Conservation (phyloP, 495 filamentous ascomycete genomes). For the Penicillium atrosanguineum region DNA sequence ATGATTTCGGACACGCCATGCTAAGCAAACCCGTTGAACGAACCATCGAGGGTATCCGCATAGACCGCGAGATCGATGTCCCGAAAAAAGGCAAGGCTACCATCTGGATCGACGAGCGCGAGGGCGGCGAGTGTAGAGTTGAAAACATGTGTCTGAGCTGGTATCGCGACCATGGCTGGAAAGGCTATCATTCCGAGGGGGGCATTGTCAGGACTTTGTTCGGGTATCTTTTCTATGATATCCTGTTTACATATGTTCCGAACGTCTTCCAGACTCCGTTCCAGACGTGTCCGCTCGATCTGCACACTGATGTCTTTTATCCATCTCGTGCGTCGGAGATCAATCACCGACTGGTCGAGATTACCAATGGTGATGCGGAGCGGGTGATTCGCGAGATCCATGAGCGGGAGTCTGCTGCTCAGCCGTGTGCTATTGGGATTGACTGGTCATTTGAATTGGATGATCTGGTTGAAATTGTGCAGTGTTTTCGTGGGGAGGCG, state of each 20-base stretch:
- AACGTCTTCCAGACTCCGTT: conserved; percentile 96
- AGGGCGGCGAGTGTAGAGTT: conserved; percentile 72
- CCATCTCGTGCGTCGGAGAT: conserved; percentile 81
- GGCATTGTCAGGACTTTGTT: conserved; percentile 89
- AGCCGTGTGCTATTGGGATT: conserved; percentile 83
- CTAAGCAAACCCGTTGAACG: conserved; percentile 73
- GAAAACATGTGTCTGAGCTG: conserved; percentile 90
- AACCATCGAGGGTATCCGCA: conserved; percentile 69
- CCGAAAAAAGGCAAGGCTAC: conserved; percentile 62
- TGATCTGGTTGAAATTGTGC: conserved; percentile 80
- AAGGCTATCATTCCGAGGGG: conserved; percentile 90
- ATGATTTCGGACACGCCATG: conserved; percentile 85
- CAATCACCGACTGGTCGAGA: conserved; percentile 80
- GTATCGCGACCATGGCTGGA: conserved; percentile 84
- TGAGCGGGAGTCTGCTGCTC: conserved; percentile 58
- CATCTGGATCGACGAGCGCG: conserved; percentile 76
- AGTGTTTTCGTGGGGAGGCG: conserved; percentile 74
- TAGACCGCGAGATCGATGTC: conserved; percentile 54
- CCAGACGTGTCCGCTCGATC: conserved; percentile 89
- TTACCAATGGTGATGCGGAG: conserved; percentile 71
- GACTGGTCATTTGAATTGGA: conserved; percentile 83
- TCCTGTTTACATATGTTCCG: conserved; percentile 89
- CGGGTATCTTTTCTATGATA: conserved; percentile 87
- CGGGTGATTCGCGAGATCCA: conserved; percentile 66
- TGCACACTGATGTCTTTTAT: conserved; percentile 94